Percentiles rank a stretch among this genome's conserved stretches.
Conservation (phyloP, 1,284 basidiomycete species). For the Ceratobasidium sp. region DNA sequence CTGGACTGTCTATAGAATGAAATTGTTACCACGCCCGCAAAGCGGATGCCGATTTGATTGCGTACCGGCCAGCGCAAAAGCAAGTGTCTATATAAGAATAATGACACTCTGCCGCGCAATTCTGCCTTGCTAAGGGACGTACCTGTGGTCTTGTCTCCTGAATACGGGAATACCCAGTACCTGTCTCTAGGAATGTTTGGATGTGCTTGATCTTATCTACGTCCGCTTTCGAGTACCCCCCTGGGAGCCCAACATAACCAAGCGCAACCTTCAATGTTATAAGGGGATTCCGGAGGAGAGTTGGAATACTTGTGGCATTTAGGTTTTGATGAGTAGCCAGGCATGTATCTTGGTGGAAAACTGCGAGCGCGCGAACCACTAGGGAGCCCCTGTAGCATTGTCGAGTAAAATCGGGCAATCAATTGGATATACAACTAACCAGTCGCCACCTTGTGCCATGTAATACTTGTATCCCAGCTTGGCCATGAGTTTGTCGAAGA, state of each 20-base stretch:
- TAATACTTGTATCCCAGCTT: constrained; percentile 42
- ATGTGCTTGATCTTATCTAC: constrained; percentile 36
- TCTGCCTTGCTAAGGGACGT: neutral
- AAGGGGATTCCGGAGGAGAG: constrained; percentile 36
- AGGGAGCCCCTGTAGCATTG: constrained; percentile 41
- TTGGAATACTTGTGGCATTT: constrained; percentile 29
- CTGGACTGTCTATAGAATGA: constrained; percentile 40
- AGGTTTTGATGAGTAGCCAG: constrained; percentile 40
- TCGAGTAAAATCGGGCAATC: neutral
- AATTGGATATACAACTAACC: constrained; percentile 33
- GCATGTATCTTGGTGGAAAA: constrained; percentile 41
- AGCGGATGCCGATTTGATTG: neutral
- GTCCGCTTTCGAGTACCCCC: constrained; percentile 40
- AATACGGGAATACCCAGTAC: constrained; percentile 39
- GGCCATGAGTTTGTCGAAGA: constrained; percentile 42
- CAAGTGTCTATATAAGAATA: constrained; percentile 39
- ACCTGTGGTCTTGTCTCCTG: constrained; percentile 43
- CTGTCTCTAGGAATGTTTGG: constrained; percentile 17
- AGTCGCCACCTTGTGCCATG: constrained; percentile 43
- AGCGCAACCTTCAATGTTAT: constrained; percentile 31
- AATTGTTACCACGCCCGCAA: too few relatives aligned
- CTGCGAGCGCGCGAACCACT: constrained; percentile 40
- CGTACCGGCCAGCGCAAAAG: constrained; percentile 41
- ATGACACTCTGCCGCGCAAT: neutral
- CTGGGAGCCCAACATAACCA: constrained; percentile 39